These are phyloP conservation scores for Cochlearia excelsa DNA, from an alignment of 345 rosid genomes.

Conservation along the genomic window DNA sequence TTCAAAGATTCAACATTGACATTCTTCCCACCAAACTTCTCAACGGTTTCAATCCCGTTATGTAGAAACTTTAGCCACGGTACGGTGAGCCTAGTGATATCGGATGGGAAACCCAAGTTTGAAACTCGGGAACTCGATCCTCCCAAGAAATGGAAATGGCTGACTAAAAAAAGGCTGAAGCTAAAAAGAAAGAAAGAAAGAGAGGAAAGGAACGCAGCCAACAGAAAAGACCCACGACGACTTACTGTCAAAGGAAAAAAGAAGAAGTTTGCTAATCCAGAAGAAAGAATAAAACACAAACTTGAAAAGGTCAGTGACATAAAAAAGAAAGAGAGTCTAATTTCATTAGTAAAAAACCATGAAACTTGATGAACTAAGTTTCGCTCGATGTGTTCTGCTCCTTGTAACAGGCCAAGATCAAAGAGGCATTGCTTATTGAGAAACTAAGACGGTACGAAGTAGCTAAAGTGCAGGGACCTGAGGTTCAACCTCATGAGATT, in stretches of 20 bases:
- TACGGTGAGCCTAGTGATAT: slow-evolving; percentile 65
- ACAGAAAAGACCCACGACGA: slow-evolving; percentile 72
- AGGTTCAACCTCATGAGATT: slow-evolving; percentile 64
- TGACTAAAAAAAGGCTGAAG: slow-evolving; percentile 68
- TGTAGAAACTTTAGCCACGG: slow-evolving; percentile 61
- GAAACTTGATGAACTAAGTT: not conserved
- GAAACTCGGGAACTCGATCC: slow-evolving; percentile 66
- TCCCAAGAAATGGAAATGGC: slow-evolving; percentile 85
- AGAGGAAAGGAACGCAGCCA: slow-evolving; percentile 75
- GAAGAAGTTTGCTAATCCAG: slow-evolving; percentile 65
- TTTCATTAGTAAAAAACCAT: not conserved
- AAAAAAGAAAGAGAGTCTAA: not conserved
- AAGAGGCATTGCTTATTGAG: slow-evolving; percentile 76
- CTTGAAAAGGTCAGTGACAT: slow-evolving; percentile 61
- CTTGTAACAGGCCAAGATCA: slow-evolving; percentile 61
- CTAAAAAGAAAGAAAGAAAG: slow-evolving; percentile 73
- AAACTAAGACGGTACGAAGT: slow-evolving; percentile 85
- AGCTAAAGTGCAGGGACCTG: slow-evolving; percentile 75
- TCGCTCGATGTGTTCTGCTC: not conserved
- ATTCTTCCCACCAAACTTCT: slow-evolving; percentile 19
- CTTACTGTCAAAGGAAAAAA: slow-evolving; percentile 66
- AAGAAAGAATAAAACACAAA: slow-evolving; percentile 71
- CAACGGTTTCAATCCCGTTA: slow-evolving; percentile 31
- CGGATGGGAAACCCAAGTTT: slow-evolving; percentile 88
- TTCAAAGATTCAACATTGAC: slow-evolving; percentile 20